Base-by-base conservation (phyloP, 2,329 filamentous ascomycete species). In the Macrophomina pseudophaseolina region DNA sequence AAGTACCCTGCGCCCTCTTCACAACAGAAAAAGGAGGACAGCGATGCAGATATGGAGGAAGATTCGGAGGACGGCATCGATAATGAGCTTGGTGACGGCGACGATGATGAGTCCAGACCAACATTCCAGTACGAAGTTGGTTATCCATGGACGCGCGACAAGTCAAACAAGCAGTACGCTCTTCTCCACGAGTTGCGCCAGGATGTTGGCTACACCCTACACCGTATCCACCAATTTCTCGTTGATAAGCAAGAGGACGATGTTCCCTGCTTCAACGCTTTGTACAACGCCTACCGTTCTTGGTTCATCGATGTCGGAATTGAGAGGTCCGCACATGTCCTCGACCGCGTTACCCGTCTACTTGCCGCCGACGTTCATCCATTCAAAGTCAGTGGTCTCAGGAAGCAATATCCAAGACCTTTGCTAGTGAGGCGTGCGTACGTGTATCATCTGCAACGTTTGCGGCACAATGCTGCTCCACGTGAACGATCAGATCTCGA, bases 221-320 rank as follows among this genome's bases (percentile, higher is more conserved):
- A 95, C 69, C 86, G 87, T 65, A 93, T 96, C 0, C 96, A 99
- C 78, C 80, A 84, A 1, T 99, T 97, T 81, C 82, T 99, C 67
- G 90, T 88, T 18, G 82, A 88, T 68, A 89, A 94, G 68, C 94
- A 97, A 75, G 92, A 98, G 76, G 95, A 99, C 74, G 95, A 99
- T 75, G 95, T 99, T 0, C 89, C 91, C 16, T 97, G 93, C 79
- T 99, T 99, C 80, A 97, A 93, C 30, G 89, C 94, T 0, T 81
- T 99, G 2, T 99, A 97, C 79, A 91, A 91, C 28, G 92, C 94
- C 1, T 99, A 97, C 77, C 87, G 93, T 51, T 95, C 92, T 8
- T 99, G 94, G 93, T 98, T 99, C 73, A 93, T 97, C 1, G 95
- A 99, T 74, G 94, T 99, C 48, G 95, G 96, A 18, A 96, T 97